Evolutionary conservation across 257 asterid genomes (phyloP).

Genomic region (Solanum dulcamara): DNA sequence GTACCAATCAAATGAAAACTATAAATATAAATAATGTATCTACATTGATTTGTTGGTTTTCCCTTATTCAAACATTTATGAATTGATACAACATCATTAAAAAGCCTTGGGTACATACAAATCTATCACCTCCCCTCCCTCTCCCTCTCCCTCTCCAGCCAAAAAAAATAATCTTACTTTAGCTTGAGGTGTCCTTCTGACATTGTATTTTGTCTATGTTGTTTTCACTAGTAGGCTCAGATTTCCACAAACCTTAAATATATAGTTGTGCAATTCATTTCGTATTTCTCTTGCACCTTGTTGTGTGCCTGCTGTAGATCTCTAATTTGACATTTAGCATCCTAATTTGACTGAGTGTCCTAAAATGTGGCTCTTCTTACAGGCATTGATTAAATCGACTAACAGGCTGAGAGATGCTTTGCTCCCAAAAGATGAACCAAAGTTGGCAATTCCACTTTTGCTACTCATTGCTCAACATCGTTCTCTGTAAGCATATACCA

Average conservation of each 20-base stretch:
- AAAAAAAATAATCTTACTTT: not conserved
- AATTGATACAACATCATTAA: not conserved
- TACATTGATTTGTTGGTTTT: not conserved
- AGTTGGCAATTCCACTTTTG: conserved; percentile 87
- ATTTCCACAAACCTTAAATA: not conserved
- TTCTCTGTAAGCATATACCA: conserved; percentile 54
- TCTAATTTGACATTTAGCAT: not conserved
- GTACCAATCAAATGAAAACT: not conserved
- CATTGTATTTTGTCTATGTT: not conserved
- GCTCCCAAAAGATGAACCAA: conserved; percentile 86
- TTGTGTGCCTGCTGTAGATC: not conserved
- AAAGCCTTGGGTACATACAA: not conserved
- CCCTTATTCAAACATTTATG: not conserved
- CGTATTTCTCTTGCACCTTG: not conserved
- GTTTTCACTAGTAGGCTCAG: not conserved
- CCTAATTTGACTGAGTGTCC: not conserved
- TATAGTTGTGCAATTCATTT: not conserved
- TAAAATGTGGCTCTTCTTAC: conserved; percentile 12
- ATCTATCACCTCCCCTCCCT: not conserved
- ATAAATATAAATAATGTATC: not conserved
- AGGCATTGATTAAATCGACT: conserved; percentile 93
- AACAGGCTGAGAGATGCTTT: conserved; percentile 90
- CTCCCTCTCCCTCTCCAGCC: not conserved
- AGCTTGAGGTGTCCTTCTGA: not conserved
- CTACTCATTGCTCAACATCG: conserved; percentile 95